Base-by-base conservation (phyloP, 352 stramenopile species). In the Phytophthora agathidicida region DNA sequence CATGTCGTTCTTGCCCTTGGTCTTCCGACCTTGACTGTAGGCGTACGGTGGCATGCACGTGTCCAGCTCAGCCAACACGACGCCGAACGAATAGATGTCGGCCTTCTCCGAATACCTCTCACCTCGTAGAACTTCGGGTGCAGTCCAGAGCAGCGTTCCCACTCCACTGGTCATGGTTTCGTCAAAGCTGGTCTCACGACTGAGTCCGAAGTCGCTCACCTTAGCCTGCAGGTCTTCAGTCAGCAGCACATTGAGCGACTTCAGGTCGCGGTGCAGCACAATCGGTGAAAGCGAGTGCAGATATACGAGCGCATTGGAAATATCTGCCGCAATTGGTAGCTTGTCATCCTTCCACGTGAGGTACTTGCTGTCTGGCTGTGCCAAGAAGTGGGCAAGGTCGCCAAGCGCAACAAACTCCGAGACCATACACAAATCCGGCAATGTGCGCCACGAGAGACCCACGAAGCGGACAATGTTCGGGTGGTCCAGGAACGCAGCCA, bases 1-100 rank as follows among this genome's bases (percentile, higher is more conserved):
- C 64, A 71, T 71, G 47, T 69, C 73, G 53, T 73, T 83, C 39
- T 75, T 63, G 27, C 68, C 59, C 38, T 69, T 65, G 16, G 55
- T 66, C 31, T 83, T 77, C 26, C 73, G 65, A 10, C 68, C 67
- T 37, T 82, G 68, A 23, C 60, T 74, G 37, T 64, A 68, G 22
- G 55, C 65, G 48, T 79, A 81, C n/a, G 72, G 72, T 10, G 63
- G 64, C 41, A 83, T 33, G 39, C 76, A 85, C 37, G 77, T 90
- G 36, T 90, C 77, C n/a, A 90, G 60, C 54, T 90, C 80, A 7
- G 73, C 71, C n/a, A 90, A 56, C 13, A 90, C 73, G 37, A 90
- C 73, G 30, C 80, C 77, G 44, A 77, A 88, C 22, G 77, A 88
- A 59, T 83, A 90, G 20, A 90, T 80, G 52, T 90, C 80, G 11